Evolutionary conservation across 345 rosid species (phyloP), one percentile per base, ranked within the genome.

Genomic region (Murraya paniculata): DNA sequence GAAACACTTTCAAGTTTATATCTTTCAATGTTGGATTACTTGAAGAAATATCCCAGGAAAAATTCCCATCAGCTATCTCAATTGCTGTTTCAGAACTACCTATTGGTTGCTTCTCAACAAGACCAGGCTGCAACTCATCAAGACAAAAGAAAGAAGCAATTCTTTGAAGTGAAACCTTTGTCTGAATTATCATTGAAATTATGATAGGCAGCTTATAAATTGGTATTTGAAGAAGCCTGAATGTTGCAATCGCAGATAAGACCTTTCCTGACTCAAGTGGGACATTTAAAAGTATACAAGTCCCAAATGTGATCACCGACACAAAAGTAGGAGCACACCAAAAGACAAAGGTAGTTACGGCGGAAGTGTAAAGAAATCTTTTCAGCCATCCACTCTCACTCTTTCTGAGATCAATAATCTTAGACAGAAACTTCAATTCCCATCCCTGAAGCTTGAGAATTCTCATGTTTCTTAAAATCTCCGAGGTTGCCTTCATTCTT

Each of bases 361-460:
- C 91, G 0, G 81, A 75, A 82, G 85, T 86, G 76, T 88, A 87
- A 31, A 90, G 83, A 64, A 57, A 88, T 79, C 83, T 90, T 59
- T 86, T 91, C 79, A 91, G 72, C 93, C 93, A 91, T 22, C 91
- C 88, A 36, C 80, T 81, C 81, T 91, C 92, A 24, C 61, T 71
- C 36, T 81, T 81, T 67, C 92, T 81, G 24, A 90, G 84, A 30
- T 84, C 87, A 5, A 80, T 66, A 64, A 90, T 85, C 86, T 88
- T 91, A 38, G 90, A 86, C 80, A 91, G 68, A 84, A 92, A 92
- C 81, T 89, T 90, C 90, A 90, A 84, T 73, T 92, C 97, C 94
- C 97, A 92, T n/a, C 87, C 92, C 66, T 92, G 97, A 74, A 92
- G 92, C 79, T 92, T 92, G 73, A 92, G 91, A 83, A 89, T 92